phyloP scores from a whole-genome alignment of 768 basidiomycete species.

The Termitomyces sp. region DNA sequence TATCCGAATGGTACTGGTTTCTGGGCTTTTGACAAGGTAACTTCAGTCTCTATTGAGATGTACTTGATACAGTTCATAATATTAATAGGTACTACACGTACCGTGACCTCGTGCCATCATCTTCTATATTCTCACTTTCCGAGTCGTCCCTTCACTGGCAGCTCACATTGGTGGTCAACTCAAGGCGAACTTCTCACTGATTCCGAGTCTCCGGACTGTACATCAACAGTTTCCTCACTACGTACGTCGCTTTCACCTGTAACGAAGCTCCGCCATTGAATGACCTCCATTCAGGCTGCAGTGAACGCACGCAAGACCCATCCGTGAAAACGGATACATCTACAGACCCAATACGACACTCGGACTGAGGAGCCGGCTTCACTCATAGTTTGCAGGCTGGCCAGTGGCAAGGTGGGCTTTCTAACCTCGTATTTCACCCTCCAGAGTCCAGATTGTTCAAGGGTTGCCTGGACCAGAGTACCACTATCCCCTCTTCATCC shows the following conservation, averaged over 20 bases:
- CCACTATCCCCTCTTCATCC: slow-evolving; percentile 7
- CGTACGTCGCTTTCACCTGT: slow-evolving; percentile 20
- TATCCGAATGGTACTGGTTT: too few species aligned
- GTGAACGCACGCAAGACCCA: slow-evolving; percentile 21
- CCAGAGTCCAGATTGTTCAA: neutral
- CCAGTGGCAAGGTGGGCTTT: slow-evolving; percentile 11
- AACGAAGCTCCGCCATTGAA: too few species aligned
- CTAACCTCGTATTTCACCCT: neutral
- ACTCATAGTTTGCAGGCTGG: slow-evolving; percentile 8
- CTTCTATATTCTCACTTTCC: too few species aligned
- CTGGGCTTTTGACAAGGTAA: too few species aligned
- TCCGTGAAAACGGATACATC: slow-evolving; percentile 14
- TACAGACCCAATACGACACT: slow-evolving; percentile 4
- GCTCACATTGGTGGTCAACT: too few species aligned
- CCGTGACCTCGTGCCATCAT: too few species aligned
- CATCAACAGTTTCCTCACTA: slow-evolving; percentile 31
- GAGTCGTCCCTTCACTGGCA: too few species aligned
- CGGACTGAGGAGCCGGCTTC: neutral
- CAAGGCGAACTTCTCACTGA: too few species aligned
- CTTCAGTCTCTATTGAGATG: too few species aligned
- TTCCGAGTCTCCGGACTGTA: too few species aligned
- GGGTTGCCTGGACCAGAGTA: neutral
- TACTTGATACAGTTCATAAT: too few species aligned
- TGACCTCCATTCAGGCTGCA: slow-evolving; percentile 19
- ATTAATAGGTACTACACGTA: too few species aligned